Evolutionary conservation across 2,329 filamentous ascomycete genomes (phyloP).

Genomic region (Epichloe hybrida): DNA sequence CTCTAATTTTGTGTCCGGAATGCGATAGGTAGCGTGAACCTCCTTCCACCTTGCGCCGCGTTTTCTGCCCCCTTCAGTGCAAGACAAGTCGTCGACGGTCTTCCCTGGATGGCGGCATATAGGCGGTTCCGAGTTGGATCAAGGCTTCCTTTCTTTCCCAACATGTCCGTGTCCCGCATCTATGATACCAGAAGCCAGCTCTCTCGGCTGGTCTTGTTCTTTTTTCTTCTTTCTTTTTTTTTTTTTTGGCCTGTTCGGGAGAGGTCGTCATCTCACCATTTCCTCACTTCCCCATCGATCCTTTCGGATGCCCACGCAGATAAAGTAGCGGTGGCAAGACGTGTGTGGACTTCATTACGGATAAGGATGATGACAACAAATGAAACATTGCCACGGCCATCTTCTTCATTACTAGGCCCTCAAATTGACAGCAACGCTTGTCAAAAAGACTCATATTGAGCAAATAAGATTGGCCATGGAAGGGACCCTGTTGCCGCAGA

Average conservation of each 20-base stretch:
- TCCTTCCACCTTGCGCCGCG: too few relatives aligned
- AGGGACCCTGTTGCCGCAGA: neutral
- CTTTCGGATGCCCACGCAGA: neutral
- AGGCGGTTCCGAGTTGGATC: too few relatives aligned
- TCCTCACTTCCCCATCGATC: neutral
- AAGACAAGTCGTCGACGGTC: neutral
- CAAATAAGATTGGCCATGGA: neutral
- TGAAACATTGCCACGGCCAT: neutral
- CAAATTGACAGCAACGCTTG: neutral
- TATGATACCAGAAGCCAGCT: neutral
- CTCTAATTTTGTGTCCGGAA: neutral
- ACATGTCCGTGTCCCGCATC: too few relatives aligned
- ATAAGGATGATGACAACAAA: slow-evolving; percentile 1
- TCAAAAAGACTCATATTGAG: neutral
- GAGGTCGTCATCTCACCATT: neutral
- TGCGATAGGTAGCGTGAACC: neutral
- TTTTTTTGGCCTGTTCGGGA: neutral
- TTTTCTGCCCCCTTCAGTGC: neutral
- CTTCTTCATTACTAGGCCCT: neutral
- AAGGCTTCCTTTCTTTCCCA: too few relatives aligned
- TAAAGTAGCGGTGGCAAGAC: neutral
- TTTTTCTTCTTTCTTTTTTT: neutral
- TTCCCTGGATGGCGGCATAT: too few relatives aligned
- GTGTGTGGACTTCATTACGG: neutral
- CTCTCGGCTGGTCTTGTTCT: neutral